Base-by-base conservation (phyloP, 768 basidiomycete genomes). In the Boletus patriciae region DNA sequence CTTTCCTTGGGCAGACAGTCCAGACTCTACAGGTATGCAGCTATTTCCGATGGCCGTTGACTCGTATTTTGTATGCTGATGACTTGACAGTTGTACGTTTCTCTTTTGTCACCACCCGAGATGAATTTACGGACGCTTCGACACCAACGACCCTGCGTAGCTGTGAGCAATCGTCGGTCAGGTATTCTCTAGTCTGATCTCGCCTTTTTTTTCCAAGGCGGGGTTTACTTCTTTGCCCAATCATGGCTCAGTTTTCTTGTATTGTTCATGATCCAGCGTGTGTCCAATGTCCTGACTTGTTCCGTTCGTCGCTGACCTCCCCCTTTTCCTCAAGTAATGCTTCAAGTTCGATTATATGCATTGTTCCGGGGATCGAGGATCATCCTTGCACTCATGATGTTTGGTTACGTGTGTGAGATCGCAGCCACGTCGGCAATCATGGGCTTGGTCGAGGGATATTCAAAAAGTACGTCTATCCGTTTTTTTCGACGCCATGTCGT, bases 271-370 rank as follows among this genome's bases (percentile, higher is more conserved):
- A 57, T 60, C 5, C 63, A 63, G 37, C 6, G 63, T 63, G 25
- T 21, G 59, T 57, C 21, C 19, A 12, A 52, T 9, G 4, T 16
- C 21, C 10, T 40, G 1, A 18, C 12, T n/a, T 23, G 31, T 4
- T 40, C 6, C 3, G 11, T 44, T 23, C 41, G 40, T 50, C 6
- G 2, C 9, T 50, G 37, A 64, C 18, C 19, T 29, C 27, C 27
- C 27, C 11, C 15, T 37, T n/a, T 46, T 29, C 29, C 29, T 29
- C 52, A 38, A 65, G 56, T 61, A 8, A 55, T 42, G 18, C 59
- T 64, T 41, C 63, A 63, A 54, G 54, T 31, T 46, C 54, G 62
- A 16, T 33, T 63, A 43, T 58, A 65, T 7, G 54, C 60, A 16
- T 48, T 65, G 41, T 65, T 62, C 16, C 33, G 23, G 21, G 8